Evolutionary conservation across 2,329 filamentous ascomycete genomes (phyloP).

Genomic region (Lomentospora prolificans): DNA sequence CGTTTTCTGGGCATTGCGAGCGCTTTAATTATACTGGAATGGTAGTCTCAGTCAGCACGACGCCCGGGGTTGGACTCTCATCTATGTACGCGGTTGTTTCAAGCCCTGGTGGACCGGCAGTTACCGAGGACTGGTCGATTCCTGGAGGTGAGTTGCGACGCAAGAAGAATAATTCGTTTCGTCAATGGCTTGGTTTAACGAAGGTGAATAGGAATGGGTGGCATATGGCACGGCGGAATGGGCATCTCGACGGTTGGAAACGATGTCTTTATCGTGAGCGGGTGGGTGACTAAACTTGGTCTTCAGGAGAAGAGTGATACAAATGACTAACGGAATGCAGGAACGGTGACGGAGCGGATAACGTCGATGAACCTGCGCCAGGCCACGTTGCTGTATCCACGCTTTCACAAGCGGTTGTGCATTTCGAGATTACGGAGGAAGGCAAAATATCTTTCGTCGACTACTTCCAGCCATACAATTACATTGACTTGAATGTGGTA

Average conservation of each 20-base stretch:
- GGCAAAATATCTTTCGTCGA: conserved; percentile 36
- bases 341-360: conserved; percentile 30
- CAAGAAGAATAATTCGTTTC: no score
- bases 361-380: conserved; percentile 25
- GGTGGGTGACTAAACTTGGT: background rate
- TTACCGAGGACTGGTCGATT: conserved; percentile 19
- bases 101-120: conserved; percentile 24
- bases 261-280: conserved; percentile 23
- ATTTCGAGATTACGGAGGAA: conserved; percentile 28
- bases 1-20: conserved; percentile 46
- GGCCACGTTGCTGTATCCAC: conserved; percentile 28
- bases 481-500: conserved; percentile 36
- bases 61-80: conserved; percentile 25
- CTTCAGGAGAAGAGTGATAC: conserved; percentile 18
- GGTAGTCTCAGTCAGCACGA: conserved; percentile 38
- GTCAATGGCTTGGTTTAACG: no score
- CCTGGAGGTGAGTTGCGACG: conserved; percentile 25
- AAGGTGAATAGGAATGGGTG: conserved; percentile 27
- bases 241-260: conserved; percentile 28
- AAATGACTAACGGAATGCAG: conserved; percentile 16
- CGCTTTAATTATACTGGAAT: conserved; percentile 46
- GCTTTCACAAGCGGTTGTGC: conserved; percentile 34
- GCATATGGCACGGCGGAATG: conserved; percentile 32
- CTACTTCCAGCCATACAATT: conserved; percentile 46
- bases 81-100: conserved; percentile 30